phyloP scores from a whole-genome alignment of 495 filamentous ascomycete species.

The Aspergillus asperescens region DNA sequence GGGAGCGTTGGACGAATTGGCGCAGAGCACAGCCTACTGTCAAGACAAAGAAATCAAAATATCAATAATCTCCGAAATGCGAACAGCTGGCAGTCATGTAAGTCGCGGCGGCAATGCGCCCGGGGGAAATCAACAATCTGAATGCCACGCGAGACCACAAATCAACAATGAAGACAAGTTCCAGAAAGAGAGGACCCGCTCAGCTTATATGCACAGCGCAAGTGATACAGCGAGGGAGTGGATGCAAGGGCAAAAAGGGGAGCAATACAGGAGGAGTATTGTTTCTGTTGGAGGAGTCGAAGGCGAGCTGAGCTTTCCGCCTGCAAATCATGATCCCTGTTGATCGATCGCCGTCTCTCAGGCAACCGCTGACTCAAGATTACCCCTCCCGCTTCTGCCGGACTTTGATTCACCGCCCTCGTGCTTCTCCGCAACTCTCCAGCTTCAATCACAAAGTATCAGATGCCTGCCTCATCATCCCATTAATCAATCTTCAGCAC shows the following conservation, averaged over 20 bases:
- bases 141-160: slow-evolving; percentile 16
- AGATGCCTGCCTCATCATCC: too few relatives aligned
- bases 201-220: slow-evolving; percentile 20
- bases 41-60: slow-evolving; percentile 22
- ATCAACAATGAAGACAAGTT: slow-evolving; percentile 19
- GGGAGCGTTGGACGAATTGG: slow-evolving; percentile 12
- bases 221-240: slow-evolving; percentile 8
- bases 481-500: too few relatives aligned
- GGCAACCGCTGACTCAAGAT: slow-evolving; percentile 36
- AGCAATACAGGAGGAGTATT: neutral
- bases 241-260: slow-evolving; percentile 22
- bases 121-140: slow-evolving; percentile 17
- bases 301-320: slow-evolving; percentile 3
- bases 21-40: slow-evolving; percentile 2
- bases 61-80: slow-evolving; percentile 27
- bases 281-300: slow-evolving; percentile 5
- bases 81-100: slow-evolving; percentile 16
- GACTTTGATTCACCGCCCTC: slow-evolving; percentile 22
- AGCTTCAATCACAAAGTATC: too few relatives aligned
- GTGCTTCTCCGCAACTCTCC: slow-evolving; percentile 16
- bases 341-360: slow-evolving; percentile 28
- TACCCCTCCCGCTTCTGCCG: slow-evolving; percentile 29
- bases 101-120: slow-evolving; percentile 19
- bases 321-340: slow-evolving; percentile 15
- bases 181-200: slow-evolving; percentile 15